These are phyloP conservation scores for Blepharisma japonicum DNA, from an alignment of 73 alveolate genomes.

Conservation along the genomic window DNA sequence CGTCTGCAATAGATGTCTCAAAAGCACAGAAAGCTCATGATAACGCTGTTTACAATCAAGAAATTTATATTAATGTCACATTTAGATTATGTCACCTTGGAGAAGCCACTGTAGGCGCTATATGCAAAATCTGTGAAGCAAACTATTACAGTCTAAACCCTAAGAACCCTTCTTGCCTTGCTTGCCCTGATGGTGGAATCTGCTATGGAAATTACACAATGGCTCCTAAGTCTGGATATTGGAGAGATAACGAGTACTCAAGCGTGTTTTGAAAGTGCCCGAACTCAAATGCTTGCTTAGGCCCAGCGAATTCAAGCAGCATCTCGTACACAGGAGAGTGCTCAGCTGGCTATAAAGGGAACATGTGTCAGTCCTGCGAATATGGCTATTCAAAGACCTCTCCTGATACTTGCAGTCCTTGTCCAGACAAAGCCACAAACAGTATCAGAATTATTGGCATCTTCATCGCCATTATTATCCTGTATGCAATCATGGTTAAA, in stretches of 20 bases:
- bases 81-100: background rate
- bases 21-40: background rate
- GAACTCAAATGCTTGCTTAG: slow-evolving; percentile 36
- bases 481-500: background rate
- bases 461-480: background rate
- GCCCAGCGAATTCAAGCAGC: slow-evolving; percentile 29
- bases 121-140: background rate
- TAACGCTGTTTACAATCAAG: background rate
- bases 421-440: slow-evolving; percentile 33
- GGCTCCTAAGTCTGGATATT: slow-evolving; percentile 47
- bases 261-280: slow-evolving; percentile 28
- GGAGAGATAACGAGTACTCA: slow-evolving; percentile 36
- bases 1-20: background rate
- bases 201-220: slow-evolving; percentile 46
- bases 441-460: background rate
- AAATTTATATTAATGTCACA: background rate
- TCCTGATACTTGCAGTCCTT: slow-evolving; percentile 10
- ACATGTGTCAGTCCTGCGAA: slow-evolving; percentile 47
- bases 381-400: slow-evolving; percentile 33
- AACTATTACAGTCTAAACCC: background rate
- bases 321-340: slow-evolving; percentile 37
- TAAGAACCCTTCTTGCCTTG: background rate
- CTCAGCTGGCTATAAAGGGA: slow-evolving; percentile 47
- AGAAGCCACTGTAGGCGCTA: background rate
- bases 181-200: slow-evolving; percentile 35